These are phyloP conservation scores for Meredithiella fracta DNA, from an alignment of 2,329 filamentous ascomycete species.

Conservation along the genomic window DNA sequence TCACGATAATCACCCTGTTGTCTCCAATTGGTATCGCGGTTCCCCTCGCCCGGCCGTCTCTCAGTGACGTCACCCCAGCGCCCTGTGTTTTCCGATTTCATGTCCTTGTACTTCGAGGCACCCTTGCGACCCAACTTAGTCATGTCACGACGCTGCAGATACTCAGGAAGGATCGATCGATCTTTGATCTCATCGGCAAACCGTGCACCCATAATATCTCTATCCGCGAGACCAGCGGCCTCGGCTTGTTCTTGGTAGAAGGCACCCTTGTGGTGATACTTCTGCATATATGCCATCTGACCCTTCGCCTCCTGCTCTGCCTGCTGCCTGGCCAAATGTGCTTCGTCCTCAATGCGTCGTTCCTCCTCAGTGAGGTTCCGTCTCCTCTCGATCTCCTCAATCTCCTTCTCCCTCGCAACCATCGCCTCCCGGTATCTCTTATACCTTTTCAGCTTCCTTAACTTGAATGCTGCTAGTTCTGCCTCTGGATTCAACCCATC, in stretches of 20 bases:
- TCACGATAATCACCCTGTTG: constrained; percentile 19
- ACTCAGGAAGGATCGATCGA: constrained; percentile 70
- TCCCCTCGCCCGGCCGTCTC: constrained; percentile 28
- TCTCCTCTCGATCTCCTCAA: constrained; percentile 76
- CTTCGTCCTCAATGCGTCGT: constrained; percentile 68
- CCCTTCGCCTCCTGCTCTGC: constrained; percentile 64
- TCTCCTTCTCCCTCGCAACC: constrained; percentile 66
- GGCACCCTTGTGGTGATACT: constrained; percentile 91
- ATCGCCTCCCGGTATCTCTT: constrained; percentile 76
- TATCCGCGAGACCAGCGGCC: constrained; percentile 56
- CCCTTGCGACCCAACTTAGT: constrained; percentile 88
- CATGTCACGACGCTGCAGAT: constrained; percentile 85
- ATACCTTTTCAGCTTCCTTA: constrained; percentile 77
- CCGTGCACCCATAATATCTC: constrained; percentile 71
- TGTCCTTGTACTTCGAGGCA: constrained; percentile 73
- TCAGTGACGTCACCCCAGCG: constrained; percentile 52
- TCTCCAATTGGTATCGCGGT: constrained; percentile 14
- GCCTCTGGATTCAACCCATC: constrained; percentile 76
- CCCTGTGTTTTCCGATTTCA: constrained; percentile 81
- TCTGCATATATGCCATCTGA: constrained; percentile 81
- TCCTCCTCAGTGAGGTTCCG: constrained; percentile 77
- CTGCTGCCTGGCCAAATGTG: constrained; percentile 58
- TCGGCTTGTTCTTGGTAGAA: constrained; percentile 78
- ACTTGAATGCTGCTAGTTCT: constrained; percentile 82
- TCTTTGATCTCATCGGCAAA: constrained; percentile 74